Conservation (phyloP, 2,329 filamentous ascomycete species). For the Aspergillus ibericus region DNA sequence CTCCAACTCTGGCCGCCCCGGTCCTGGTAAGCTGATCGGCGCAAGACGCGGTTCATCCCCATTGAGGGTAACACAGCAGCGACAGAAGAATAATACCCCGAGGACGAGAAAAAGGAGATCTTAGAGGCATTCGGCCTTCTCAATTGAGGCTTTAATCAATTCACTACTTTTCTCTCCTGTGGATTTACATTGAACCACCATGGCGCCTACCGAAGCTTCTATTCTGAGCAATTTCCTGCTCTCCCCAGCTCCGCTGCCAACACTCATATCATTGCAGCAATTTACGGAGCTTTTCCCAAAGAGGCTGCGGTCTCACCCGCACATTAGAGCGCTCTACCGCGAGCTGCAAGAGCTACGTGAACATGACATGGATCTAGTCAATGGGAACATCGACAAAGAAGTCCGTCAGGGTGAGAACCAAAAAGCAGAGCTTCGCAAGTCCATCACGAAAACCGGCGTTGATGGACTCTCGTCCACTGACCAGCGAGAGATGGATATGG, state of each 20-base stretch:
- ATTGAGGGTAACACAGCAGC: slow-evolving; percentile 6
- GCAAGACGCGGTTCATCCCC: neutral
- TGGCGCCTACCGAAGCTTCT: slow-evolving; percentile 72
- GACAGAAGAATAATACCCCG: neutral
- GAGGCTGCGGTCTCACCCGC: slow-evolving; percentile 63
- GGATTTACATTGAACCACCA: slow-evolving; percentile 37
- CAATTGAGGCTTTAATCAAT: too few relatives aligned
- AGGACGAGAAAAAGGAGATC: neutral
- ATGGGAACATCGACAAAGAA: slow-evolving; percentile 51
- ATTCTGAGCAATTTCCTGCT: slow-evolving; percentile 79
- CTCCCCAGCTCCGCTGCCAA: slow-evolving; percentile 70
- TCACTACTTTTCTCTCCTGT: neutral
- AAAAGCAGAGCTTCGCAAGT: slow-evolving; percentile 39
- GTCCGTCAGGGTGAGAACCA: slow-evolving; percentile 37
- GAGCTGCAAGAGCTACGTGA: slow-evolving; percentile 76
- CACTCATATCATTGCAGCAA: slow-evolving; percentile 69
- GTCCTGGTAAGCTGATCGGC: neutral
- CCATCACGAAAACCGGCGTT: slow-evolving; percentile 32
- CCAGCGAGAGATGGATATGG: slow-evolving; percentile 45
- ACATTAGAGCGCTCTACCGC: slow-evolving; percentile 71
- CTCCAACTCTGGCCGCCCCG: neutral
- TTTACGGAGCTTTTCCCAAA: slow-evolving; percentile 77
- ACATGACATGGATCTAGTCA: slow-evolving; percentile 66
- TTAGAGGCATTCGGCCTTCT: too few relatives aligned
- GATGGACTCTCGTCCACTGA: slow-evolving; percentile 35